A percentile compares a stretch with the other conserved stretches of the same genome.
phyloP scores from a whole-genome alignment of 805 yeast genomes.

The Scheffersomyces ergatensis region DNA sequence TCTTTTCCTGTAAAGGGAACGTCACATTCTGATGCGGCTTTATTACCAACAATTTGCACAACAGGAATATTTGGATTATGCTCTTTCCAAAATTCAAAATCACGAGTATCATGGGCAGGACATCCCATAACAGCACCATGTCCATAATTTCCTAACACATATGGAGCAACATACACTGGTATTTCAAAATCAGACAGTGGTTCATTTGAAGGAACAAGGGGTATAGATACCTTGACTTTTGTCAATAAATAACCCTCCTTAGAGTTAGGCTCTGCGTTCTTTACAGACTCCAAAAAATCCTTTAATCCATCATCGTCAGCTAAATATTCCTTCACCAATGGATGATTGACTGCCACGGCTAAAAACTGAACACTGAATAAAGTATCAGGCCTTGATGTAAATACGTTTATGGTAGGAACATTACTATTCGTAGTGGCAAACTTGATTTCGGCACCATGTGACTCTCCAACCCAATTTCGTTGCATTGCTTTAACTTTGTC shows the following conservation, averaged over 20 bases:
- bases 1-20: slow-evolving; percentile 50
- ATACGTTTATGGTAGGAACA: slow-evolving; percentile 45
- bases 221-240: slow-evolving; percentile 49
- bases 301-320: slow-evolving; percentile 37
- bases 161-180: slow-evolving; percentile 89
- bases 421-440: slow-evolving; percentile 37
- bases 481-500: slow-evolving; percentile 87
- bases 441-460: slow-evolving; percentile 70
- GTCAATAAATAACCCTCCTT: slow-evolving; percentile 57
- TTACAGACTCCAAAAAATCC: slow-evolving; percentile 40
- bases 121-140: slow-evolving; percentile 98
- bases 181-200: slow-evolving; percentile 24
- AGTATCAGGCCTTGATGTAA: slow-evolving; percentile 91
- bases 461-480: slow-evolving; percentile 88
- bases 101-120: slow-evolving; percentile 91
- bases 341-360: slow-evolving; percentile 75
- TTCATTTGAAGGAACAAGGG: slow-evolving; percentile 44
- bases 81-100: slow-evolving; percentile 71
- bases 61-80: slow-evolving; percentile 50
- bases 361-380: slow-evolving; percentile 77
- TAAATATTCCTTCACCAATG: slow-evolving; percentile 45
- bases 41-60: slow-evolving; percentile 46
- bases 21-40: slow-evolving; percentile 9
- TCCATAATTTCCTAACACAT: slow-evolving; percentile 81
- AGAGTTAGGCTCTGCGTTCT: slow-evolving; percentile 38